Evolutionary conservation across 2,329 filamentous ascomycete genomes (phyloP), one percentile per base, ranked within the genome.

Genomic region (Beauveria rudraprayagi): DNA sequence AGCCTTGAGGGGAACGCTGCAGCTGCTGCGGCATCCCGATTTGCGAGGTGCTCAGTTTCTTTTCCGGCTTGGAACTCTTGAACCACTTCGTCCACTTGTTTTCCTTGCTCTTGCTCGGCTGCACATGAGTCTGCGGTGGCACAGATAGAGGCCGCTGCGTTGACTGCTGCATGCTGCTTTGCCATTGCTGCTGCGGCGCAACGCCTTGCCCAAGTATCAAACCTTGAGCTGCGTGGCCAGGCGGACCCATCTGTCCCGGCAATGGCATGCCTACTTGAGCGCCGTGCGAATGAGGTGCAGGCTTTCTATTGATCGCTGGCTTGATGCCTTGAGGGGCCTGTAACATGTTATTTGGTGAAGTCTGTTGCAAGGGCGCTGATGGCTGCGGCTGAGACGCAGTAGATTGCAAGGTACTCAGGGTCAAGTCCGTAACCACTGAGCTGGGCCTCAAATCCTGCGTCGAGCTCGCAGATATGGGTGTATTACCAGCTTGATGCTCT

Each of bases 1-100:
- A 62, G 19, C 56, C 50, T 17, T 53, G 59, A 8, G 63, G 44
- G 3, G 48, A 30, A 8, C 17, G 28, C 43, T 61, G 63, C 24
- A 55, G 59, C 26, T 50, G 63, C 11, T 56, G 63, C 10, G 51
- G 60, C 54, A 46, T 26, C 10, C 37, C 40, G 10, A 1, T 22
- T 9, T 47, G 61, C 19, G 17, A 14, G 9, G 11, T 5, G 8
- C 34, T 34, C 10, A 34, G n/a, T 5, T 14, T 26, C 8, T 56
- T 59, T 3, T 63, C 56, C 17, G 62, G 55, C 46, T 67, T 68
- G 8, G 67, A 65, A 19, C 63, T 61, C 63, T 69, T 70, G 64
- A 70, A 70, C 69, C 68, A 70, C 30, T 67, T 70, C n/a, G 66
- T 63, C 68, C 69, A 70, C 40, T 64, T 67, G 56, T 66, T 70